phyloP scores from a whole-genome alignment of 2,329 filamentous ascomycete genomes.

The Dothidotthia symphoricarpi region DNA sequence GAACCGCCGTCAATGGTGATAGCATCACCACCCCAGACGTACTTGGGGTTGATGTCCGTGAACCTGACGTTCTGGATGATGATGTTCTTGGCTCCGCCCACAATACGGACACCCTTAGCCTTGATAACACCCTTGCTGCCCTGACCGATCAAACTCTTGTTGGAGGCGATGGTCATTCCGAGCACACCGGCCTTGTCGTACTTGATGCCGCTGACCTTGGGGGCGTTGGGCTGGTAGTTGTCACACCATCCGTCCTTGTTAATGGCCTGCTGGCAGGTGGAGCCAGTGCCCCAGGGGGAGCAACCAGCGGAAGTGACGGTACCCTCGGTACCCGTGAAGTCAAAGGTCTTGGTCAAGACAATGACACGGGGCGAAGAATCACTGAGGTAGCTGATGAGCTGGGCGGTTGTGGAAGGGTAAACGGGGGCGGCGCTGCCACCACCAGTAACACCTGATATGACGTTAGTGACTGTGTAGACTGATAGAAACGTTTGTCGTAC shows the following conservation, averaged over 20 bases:
- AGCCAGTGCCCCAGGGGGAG: slow-evolving; percentile 53
- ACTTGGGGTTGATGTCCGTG: slow-evolving; percentile 42
- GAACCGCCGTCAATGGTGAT: slow-evolving; percentile 32
- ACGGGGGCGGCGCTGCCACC: slow-evolving; percentile 23
- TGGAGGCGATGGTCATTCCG: slow-evolving; percentile 54
- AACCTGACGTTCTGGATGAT: slow-evolving; percentile 51
- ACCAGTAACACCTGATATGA: slow-evolving; percentile 26
- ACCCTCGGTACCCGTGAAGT: slow-evolving; percentile 58
- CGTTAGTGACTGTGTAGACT: no score
- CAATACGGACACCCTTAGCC: slow-evolving; percentile 57
- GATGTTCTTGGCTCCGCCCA: slow-evolving; percentile 50
- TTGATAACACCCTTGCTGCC: slow-evolving; percentile 56
- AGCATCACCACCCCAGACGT: slow-evolving; percentile 39
- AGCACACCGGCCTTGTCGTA: slow-evolving; percentile 54
- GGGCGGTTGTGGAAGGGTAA: slow-evolving; percentile 33
- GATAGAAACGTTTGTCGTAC: no score
- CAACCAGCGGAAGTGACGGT: slow-evolving; percentile 55
- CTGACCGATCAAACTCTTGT: slow-evolving; percentile 59
- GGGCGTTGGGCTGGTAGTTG: slow-evolving; percentile 58
- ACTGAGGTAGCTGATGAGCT: slow-evolving; percentile 60
- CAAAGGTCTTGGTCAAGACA: slow-evolving; percentile 55
- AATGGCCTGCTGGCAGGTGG: slow-evolving; percentile 60
- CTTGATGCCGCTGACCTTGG: slow-evolving; percentile 44
- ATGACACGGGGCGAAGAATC: slow-evolving; percentile 57
- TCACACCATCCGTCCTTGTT: slow-evolving; percentile 56